phyloP scores from a whole-genome alignment of 208 protist species.

The Vickermania ingenoplastis region DNA sequence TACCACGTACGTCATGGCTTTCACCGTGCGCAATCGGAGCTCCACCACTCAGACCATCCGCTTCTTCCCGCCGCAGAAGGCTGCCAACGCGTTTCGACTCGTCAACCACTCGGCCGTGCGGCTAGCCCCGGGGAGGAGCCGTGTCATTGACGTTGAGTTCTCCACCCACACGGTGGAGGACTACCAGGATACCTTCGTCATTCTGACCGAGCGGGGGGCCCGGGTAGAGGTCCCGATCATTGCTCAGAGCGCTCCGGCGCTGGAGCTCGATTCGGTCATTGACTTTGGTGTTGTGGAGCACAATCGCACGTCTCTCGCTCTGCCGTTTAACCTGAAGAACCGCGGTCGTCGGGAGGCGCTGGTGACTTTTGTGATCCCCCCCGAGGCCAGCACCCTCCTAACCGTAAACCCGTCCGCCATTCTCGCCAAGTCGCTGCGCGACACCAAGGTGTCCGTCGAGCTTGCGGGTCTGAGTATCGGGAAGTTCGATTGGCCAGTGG shows the following conservation, averaged over 20 bases:
- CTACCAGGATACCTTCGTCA: constrained; percentile 56
- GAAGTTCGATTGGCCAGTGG: constrained; percentile 25
- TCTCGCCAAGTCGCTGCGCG: constrained; percentile 28
- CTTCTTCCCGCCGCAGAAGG: constrained; percentile 55
- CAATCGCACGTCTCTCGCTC: constrained; percentile 20
- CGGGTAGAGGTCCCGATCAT: constrained; percentile 54
- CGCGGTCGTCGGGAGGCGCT: constrained; percentile 46
- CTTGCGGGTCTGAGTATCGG: constrained; percentile 37
- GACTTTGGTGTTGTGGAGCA: constrained; percentile 71
- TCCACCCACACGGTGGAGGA: constrained; percentile 55
- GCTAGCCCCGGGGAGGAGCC: constrained; percentile 62
- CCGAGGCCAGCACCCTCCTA: constrained; percentile 4
- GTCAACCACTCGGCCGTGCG: constrained; percentile 48
- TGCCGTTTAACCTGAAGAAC: constrained; percentile 53
- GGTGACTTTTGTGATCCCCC: constrained; percentile 18
- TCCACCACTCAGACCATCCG: constrained; percentile 52
- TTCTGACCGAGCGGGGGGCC: constrained; percentile 59
- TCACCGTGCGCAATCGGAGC: constrained; percentile 70
- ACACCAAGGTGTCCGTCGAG: constrained; percentile 41
- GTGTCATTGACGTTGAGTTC: constrained; percentile 79
- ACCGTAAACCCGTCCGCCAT: constrained; percentile 15
- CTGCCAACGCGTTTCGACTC: constrained; percentile 48
- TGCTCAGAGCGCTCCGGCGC: constrained; percentile 44
- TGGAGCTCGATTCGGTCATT: constrained; percentile 40
- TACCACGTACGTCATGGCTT: constrained; percentile 76